Percentiles rank a stretch among this genome's conserved stretches.
These are phyloP conservation scores for Harrya chromipes DNA, from an alignment of 768 basidiomycete species.

Conservation along the genomic window DNA sequence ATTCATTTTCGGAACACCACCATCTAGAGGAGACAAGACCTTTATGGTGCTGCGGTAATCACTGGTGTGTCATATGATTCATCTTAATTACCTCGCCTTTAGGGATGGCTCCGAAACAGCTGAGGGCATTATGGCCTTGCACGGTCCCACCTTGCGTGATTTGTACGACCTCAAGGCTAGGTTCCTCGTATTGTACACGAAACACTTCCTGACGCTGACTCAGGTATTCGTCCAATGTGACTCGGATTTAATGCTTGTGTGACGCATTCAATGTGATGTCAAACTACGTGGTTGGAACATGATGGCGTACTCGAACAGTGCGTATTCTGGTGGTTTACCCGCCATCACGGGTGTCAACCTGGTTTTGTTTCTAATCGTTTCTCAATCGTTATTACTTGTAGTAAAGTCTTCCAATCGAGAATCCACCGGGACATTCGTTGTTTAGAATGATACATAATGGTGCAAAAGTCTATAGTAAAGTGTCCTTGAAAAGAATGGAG, in stretches of 20 bases:
- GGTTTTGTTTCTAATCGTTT: background rate
- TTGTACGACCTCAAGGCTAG: conserved; percentile 89
- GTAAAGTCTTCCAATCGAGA: conserved; percentile 12
- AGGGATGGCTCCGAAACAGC: conserved; percentile 38
- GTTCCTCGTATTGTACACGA: background rate
- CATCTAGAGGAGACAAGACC: conserved; percentile 72
- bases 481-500: conserved; percentile 14
- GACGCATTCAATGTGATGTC: conserved; percentile 84
- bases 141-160: conserved; percentile 71
- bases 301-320: conserved; percentile 89
- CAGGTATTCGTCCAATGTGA: conserved; percentile 92
- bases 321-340: conserved; percentile 16
- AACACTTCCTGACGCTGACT: background rate
- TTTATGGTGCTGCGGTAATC: conserved; percentile 92
- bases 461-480: conserved; percentile 6
- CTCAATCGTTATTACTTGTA: conserved; percentile 38
- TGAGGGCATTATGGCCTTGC: conserved; percentile 90
- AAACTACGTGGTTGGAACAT: conserved; percentile 84
- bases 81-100: background rate
- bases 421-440: conserved; percentile 2
- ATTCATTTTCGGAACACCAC: conserved; percentile 92
- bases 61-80: conserved; percentile 50
- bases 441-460: conserved; percentile 1
- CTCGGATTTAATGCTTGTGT: conserved; percentile 95
- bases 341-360: background rate